Evolutionary conservation across 176 grass and related monocot species (phyloP).

Genomic region (Pontederia paniculata): DNA sequence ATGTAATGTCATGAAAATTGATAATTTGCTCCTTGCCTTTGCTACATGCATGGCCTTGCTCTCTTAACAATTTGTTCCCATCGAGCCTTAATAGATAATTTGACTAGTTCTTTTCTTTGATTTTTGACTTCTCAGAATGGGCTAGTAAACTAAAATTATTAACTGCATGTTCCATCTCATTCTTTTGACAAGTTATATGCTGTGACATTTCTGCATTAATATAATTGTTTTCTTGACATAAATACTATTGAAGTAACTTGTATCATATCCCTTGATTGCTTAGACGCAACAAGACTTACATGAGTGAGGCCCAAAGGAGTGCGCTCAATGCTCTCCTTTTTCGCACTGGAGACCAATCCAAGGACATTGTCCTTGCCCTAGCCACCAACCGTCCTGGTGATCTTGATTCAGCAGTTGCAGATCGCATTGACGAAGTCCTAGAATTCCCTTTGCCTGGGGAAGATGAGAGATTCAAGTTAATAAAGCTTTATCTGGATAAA

Average conservation of each 20-base stretch:
- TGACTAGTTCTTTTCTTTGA: neutral
- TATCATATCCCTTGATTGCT: slow-evolving; percentile 16
- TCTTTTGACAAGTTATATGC: no score
- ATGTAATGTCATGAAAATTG: no score
- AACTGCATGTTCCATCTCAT: no score
- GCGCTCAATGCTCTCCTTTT: slow-evolving; percentile 96
- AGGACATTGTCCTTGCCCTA: slow-evolving; percentile 87
- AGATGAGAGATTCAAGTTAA: slow-evolving; percentile 71
- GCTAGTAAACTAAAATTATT: no score
- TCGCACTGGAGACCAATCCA: slow-evolving; percentile 90
- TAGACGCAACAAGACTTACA: slow-evolving; percentile 94
- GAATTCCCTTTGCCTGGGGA: slow-evolving; percentile 91
- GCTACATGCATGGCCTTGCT: no score
- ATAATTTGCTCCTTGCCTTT: no score
- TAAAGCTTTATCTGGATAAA: slow-evolving; percentile 87
- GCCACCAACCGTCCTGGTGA: slow-evolving; percentile 94
- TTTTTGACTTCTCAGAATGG: no score
- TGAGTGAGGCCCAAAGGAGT: slow-evolving; percentile 99
- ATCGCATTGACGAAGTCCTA: slow-evolving; percentile 92
- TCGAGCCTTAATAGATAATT: no score
- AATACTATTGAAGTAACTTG: neutral
- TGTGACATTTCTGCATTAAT: neutral
- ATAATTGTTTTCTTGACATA: neutral
- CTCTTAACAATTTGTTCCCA: no score
- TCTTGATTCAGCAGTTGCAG: slow-evolving; percentile 76